Evolutionary conservation across 2,329 filamentous ascomycete genomes (phyloP).

Genomic region (Ophiostoma pallidulum): DNA sequence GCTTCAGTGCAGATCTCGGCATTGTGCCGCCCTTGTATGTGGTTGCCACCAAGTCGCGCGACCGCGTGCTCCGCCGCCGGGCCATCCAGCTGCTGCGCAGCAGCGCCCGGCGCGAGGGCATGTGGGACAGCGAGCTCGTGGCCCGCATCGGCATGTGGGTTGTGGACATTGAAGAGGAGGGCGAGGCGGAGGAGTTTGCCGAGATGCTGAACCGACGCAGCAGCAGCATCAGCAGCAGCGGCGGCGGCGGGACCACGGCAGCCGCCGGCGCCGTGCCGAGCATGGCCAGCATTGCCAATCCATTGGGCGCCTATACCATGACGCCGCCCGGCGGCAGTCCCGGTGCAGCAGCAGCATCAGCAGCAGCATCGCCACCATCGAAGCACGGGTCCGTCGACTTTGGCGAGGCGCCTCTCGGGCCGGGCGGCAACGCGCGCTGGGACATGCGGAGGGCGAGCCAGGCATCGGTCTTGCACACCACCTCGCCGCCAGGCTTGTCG

Average conservation of each 20-base stretch:
- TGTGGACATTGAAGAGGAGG: conserved; percentile 44
- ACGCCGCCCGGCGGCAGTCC: too few relatives aligned
- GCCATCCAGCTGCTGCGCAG: conserved; percentile 52
- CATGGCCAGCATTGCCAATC: too few relatives aligned
- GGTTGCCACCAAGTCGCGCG: conserved; percentile 56
- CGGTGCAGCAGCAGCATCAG: conserved; percentile 15
- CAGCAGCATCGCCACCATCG: conserved; percentile 18
- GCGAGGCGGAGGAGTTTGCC: conserved; percentile 22
- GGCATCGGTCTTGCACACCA: conserved; percentile 11
- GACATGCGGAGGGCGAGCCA: conserved; percentile 22
- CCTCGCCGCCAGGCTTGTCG: not conserved
- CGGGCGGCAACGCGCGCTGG: conserved; percentile 37
- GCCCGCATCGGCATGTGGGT: conserved; percentile 48
- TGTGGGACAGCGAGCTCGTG: conserved; percentile 57
- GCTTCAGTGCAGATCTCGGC: conserved; percentile 55
- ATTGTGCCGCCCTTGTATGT: conserved; percentile 57
- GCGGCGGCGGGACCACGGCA: not conserved
- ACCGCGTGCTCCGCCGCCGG: conserved; percentile 45
- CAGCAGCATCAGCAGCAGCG: not conserved
- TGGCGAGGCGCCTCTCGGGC: conserved; percentile 29
- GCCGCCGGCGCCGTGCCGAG: too few relatives aligned
- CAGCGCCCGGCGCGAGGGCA: conserved; percentile 54
- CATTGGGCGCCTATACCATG: too few relatives aligned
- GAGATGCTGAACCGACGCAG: conserved; percentile 3
- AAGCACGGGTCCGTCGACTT: conserved; percentile 25